Conservation (phyloP, 2,329 filamentous ascomycete species). For the Curvularia sp. region DNA sequence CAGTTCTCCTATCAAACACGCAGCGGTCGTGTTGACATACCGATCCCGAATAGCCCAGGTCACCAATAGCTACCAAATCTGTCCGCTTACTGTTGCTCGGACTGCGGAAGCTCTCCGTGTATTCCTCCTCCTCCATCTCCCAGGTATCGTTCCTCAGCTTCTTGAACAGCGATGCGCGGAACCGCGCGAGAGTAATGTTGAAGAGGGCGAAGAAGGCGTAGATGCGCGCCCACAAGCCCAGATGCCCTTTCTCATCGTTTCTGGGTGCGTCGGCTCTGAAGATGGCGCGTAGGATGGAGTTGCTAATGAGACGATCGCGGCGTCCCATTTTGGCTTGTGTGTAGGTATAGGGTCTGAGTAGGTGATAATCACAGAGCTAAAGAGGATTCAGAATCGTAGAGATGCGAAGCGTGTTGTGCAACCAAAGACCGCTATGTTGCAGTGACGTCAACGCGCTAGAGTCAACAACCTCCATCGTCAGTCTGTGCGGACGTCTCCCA, state of each 20-base stretch:
- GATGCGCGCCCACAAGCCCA: slow-evolving; percentile 53
- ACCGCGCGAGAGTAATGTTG: slow-evolving; percentile 57
- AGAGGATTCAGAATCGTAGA: slow-evolving; percentile 5
- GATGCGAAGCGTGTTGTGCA: slow-evolving; percentile 4
- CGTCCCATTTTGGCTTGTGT: slow-evolving; percentile 41
- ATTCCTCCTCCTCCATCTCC: slow-evolving; percentile 62
- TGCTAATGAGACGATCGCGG: slow-evolving; percentile 47
- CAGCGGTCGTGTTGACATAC: slow-evolving; percentile 44
- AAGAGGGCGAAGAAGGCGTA: slow-evolving; percentile 63
- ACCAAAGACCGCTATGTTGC: not conserved
- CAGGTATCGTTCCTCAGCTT: slow-evolving; percentile 61
- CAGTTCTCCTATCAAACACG: not conserved
- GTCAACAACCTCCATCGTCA: not conserved
- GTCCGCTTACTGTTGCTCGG: slow-evolving; percentile 49
- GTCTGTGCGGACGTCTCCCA: slow-evolving; percentile 1
- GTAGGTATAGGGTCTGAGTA: not conserved
- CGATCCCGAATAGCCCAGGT: slow-evolving; percentile 77
- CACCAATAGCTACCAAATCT: slow-evolving; percentile 65
- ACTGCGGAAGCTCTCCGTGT: slow-evolving; percentile 60
- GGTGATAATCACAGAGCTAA: slow-evolving; percentile 7
- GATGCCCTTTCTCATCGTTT: slow-evolving; percentile 30
- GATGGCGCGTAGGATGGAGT: slow-evolving; percentile 48
- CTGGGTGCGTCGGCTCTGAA: slow-evolving; percentile 33
- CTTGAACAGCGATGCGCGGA: slow-evolving; percentile 58
- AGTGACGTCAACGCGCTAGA: slow-evolving; percentile 22